Conservation (phyloP, 768 basidiomycete species). For the Peribolospora kevripleyi region DNA sequence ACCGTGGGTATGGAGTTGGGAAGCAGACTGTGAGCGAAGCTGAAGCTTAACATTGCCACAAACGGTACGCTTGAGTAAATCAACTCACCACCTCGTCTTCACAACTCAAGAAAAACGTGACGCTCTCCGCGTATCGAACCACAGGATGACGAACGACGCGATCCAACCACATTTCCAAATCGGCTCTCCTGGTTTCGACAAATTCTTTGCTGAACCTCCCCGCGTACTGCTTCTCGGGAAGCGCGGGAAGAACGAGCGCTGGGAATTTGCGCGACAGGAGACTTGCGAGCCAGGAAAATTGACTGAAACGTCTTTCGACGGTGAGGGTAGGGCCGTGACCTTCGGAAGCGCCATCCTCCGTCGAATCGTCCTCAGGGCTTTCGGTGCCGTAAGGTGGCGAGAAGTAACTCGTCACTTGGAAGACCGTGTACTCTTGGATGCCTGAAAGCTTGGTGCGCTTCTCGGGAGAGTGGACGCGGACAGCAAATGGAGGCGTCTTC, state of each 20-base stretch:
- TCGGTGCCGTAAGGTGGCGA: conserved; percentile 13
- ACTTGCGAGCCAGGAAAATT: conserved; percentile 55
- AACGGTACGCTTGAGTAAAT: background rate
- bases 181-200: conserved; percentile 54
- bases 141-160: conserved; percentile 50
- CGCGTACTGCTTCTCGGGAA: conserved; percentile 66
- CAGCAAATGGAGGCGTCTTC: conserved; percentile 44
- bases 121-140: conserved; percentile 48
- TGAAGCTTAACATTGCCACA: background rate
- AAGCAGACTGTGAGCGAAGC: no score
- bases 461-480: conserved; percentile 58
- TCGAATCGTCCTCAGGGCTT: background rate
- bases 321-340: conserved; percentile 32
- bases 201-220: conserved; percentile 59
- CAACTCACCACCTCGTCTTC: conserved; percentile 45
- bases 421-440: conserved; percentile 42
- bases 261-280: conserved; percentile 43
- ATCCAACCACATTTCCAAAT: conserved; percentile 52
- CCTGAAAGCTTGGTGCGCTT: conserved; percentile 42
- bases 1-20: background rate
- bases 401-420: conserved; percentile 54
- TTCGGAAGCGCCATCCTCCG: conserved; percentile 10
- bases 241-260: conserved; percentile 50
- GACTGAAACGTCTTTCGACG: conserved; percentile 59
- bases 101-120: conserved; percentile 54